Conservation (phyloP, 164 flowering plant genomes). For the Vitis riparia region DNA sequence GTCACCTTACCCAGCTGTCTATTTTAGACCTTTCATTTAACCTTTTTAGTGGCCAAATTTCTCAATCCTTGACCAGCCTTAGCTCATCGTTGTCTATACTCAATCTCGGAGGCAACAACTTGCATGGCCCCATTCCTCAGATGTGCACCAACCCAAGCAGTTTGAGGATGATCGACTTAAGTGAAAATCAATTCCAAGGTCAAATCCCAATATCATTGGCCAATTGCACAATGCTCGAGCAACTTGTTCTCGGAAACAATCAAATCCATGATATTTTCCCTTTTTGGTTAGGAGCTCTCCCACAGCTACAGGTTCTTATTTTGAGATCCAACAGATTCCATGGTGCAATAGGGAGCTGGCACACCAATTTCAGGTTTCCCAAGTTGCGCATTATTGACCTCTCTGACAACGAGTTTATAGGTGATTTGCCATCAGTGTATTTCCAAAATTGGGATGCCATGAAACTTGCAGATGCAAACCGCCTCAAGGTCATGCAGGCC, state of each 20-base stretch:
- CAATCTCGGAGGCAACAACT: conserved; percentile 10
- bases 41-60: conserved; percentile 11
- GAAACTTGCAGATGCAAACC: neutral
- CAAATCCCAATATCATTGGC: conserved; percentile 12
- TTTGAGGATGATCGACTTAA: conserved; percentile 8
- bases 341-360: too few relatives aligned
- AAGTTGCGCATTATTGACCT: too few relatives aligned
- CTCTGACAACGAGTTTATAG: conserved; percentile 3
- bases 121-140: conserved; percentile 13
- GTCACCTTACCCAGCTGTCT: too few relatives aligned
- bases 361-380: too few relatives aligned
- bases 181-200: conserved; percentile 13
- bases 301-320: conserved; percentile 10
- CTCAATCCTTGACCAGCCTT: conserved; percentile 16
- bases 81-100: conserved; percentile 8
- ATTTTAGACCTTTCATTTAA: too few relatives aligned
- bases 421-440: conserved; percentile 1
- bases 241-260: conserved; percentile 14
- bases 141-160: neutral
- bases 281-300: conserved; percentile 15
- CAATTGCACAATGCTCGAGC: conserved; percentile 11
- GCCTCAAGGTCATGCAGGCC: too few relatives aligned
- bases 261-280: conserved; percentile 18
- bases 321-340: conserved; percentile 11
- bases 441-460: conserved; percentile 7